Evolutionary conservation across 768 basidiomycete species (phyloP).

Genomic region (Lentinula boryana): DNA sequence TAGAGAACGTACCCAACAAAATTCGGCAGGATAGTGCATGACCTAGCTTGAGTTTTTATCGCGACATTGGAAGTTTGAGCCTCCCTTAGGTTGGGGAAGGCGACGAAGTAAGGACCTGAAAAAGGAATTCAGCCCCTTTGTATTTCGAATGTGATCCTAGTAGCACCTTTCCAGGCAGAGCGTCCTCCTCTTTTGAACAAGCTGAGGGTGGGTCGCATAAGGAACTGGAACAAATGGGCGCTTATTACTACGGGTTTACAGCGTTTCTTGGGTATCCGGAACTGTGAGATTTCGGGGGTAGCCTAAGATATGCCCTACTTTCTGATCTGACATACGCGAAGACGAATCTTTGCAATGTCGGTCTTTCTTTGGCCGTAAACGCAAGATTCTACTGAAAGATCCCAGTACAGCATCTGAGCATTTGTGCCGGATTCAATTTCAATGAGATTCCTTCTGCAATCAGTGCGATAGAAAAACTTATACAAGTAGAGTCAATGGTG

Average conservation of each 20-base stretch:
- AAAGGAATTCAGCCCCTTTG: background rate
- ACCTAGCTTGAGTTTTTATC: constrained; percentile 81
- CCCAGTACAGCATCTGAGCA: no score
- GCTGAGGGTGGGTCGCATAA: constrained; percentile 60
- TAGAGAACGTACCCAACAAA: constrained; percentile 77
- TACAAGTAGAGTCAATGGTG: no score
- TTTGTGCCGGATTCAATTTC: no score
- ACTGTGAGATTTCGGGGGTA: no score
- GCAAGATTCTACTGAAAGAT: no score
- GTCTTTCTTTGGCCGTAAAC: no score
- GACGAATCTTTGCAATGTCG: no score
- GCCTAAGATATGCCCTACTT: no score
- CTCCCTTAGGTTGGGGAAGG: constrained; percentile 83
- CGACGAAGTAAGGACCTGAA: constrained; percentile 88
- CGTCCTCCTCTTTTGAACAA: constrained; percentile 52
- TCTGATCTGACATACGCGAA: no score
- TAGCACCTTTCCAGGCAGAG: constrained; percentile 80
- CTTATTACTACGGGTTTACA: background rate
- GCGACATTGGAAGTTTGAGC: constrained; percentile 77
- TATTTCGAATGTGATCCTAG: background rate
- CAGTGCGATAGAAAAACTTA: no score
- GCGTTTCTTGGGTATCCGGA: background rate
- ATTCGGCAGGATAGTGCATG: constrained; percentile 91
- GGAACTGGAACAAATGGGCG: background rate
- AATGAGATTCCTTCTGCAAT: no score